Percentiles rank a stretch among this genome's conserved stretches.
Evolutionary conservation across 2,329 filamentous ascomycete species (phyloP).

Genomic region (Scleromitrula shiraiana): DNA sequence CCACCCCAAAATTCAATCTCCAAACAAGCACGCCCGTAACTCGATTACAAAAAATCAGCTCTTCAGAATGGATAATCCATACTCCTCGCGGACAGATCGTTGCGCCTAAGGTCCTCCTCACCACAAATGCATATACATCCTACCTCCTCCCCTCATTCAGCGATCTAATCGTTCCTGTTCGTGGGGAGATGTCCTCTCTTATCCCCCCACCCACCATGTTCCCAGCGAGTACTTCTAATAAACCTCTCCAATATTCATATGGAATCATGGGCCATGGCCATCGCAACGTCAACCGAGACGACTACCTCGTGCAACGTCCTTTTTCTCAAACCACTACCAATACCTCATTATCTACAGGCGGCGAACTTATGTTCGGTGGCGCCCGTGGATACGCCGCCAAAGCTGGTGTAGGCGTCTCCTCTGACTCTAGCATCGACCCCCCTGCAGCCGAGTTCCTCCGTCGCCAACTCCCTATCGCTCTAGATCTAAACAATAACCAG

Average conservation of each 20-base stretch:
- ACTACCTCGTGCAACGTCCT: conserved; percentile 68
- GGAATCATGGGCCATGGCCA: conserved; percentile 47
- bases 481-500: conserved; percentile 29
- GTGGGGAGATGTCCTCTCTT: conserved; percentile 65
- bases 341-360: too few species aligned
- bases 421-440: conserved; percentile 50
- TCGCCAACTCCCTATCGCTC: conserved; percentile 18
- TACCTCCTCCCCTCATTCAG: conserved; percentile 61
- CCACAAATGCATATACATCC: conserved; percentile 80
- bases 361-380: conserved; percentile 64
- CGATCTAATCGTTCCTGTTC: conserved; percentile 66
- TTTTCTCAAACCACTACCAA: conserved; percentile 30
- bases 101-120: conserved; percentile 60
- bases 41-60: conserved; percentile 33
- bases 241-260: conserved; percentile 34
- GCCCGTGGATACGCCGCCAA: conserved; percentile 49
- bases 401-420: conserved; percentile 48
- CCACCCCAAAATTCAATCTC: conserved; percentile 50
- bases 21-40: conserved; percentile 66
- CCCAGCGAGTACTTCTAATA: conserved; percentile 7
- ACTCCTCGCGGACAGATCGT: conserved; percentile 62
- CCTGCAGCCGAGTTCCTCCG: conserved; percentile 29
- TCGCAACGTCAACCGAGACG: conserved; percentile 45
- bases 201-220: conserved; percentile 41
- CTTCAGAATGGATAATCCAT: conserved; percentile 48